Evolutionary conservation across 169 alveolate species (phyloP), one percentile per base, ranked within the genome.

Genomic region (Plasmodium inui): DNA sequence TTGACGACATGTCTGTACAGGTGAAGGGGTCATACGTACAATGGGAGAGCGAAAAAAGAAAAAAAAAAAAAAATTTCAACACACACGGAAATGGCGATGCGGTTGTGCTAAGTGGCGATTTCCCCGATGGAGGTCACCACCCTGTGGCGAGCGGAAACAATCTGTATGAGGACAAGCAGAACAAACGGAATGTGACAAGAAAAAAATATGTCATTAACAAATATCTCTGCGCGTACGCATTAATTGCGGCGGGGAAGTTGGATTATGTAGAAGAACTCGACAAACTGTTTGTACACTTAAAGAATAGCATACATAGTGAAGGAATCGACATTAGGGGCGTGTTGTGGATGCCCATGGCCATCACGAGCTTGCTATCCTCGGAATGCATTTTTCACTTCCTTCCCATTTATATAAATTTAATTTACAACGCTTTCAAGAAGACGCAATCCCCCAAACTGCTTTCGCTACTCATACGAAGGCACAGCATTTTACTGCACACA

Each of bases 291-390:
- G 6, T 89, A 37, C 83, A 89, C 34, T 79, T 89, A 19, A 89
- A 67, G 82, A 81, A 89, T 57, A 89, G 84, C 50, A 89, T 89
- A 79, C 44, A 28, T 41, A 89, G 50, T 9, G 89, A 89, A 26
- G 94, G 94, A 17, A 89, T 89, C 71, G 94, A 89, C 37, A 89
- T 89, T 79, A 78, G 94, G 39, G 94, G 94, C 1, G 72, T 89
- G 14, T 89, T 89, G 82, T 89, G 94, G 94, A 89, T 89, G 94
- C 94, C 94, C 22, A 89, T 89, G 41, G 90, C 90, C 26, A 79
- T 89, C 34, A 79, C 94, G 32, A 89, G 83, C 61, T 89, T 89
- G 82, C 71, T 89, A 89, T 55, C 89, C 10, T 79, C 50, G 10
- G 90, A 89, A 61, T 79, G 89, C 44, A 79, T 89, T 37, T 89